Percentiles rank a stretch among this genome's conserved stretches.
Conservation (phyloP, 176 grass and related monocot species). For the Lolium rigidum region DNA sequence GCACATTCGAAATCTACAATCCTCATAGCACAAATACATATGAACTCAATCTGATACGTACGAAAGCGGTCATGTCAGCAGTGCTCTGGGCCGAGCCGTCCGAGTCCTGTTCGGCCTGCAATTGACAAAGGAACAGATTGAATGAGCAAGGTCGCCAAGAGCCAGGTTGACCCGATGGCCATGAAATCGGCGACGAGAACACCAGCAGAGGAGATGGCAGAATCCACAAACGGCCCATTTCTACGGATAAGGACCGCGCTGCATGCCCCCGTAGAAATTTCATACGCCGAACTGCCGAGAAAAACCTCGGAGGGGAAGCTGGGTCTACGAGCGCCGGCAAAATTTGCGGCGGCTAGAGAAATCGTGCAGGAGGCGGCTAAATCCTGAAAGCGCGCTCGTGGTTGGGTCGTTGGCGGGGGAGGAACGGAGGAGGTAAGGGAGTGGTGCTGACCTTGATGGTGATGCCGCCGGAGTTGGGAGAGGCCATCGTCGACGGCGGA, state of each 20-base stretch:
- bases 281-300: too few relatives aligned
- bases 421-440: background rate
- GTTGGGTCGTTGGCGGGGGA: background rate
- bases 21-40: background rate
- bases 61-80: constrained; percentile 82
- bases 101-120: constrained; percentile 62
- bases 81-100: constrained; percentile 73
- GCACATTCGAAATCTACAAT: background rate
- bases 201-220: too few relatives aligned
- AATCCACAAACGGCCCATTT: background rate
- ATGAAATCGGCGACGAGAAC: background rate
- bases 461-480: constrained; percentile 44
- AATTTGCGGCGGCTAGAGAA: too few relatives aligned
- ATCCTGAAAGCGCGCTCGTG: background rate
- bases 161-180: background rate
- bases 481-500: constrained; percentile 43
- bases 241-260: background rate
- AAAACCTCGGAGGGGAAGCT: too few relatives aligned
- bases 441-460: constrained; percentile 40
- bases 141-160: too few relatives aligned
- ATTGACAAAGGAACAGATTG: background rate
- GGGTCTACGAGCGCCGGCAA: too few relatives aligned
- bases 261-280: too few relatives aligned
- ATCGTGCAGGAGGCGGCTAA: background rate
- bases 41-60: constrained; percentile 45